A percentile compares a stretch with the other conserved stretches of the same genome.
Evolutionary conservation across 1,284 basidiomycete genomes (phyloP).

Genomic region (Somion occarium): DNA sequence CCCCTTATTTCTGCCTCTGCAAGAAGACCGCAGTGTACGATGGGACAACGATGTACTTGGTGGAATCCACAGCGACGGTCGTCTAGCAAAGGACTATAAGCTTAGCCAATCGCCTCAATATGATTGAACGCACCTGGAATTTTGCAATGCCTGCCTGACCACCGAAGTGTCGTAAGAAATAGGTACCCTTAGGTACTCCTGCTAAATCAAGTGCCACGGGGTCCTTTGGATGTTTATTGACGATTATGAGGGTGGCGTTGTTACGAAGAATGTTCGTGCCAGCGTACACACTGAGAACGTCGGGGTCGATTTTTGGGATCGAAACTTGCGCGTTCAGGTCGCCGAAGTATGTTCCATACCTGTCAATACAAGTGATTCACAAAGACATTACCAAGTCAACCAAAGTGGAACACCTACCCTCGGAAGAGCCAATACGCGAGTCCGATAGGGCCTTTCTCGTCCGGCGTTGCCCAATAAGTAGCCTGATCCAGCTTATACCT

Average conservation of each 20-base stretch:
- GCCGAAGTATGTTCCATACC: conserved; percentile 42
- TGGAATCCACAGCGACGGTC: conserved; percentile 30
- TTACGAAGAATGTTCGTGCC: conserved; percentile 30
- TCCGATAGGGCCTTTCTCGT: conserved; percentile 38
- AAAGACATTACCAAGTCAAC: not conserved
- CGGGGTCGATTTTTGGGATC: conserved; percentile 32
- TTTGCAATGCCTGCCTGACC: conserved; percentile 44
- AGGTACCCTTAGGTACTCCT: conserved; percentile 38
- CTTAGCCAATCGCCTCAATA: not conserved
- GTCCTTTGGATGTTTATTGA: conserved; percentile 40
- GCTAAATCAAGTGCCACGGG: conserved; percentile 36
- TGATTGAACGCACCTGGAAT: conserved; percentile 36
- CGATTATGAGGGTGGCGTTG: conserved; percentile 37
- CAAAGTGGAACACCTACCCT: conserved; percentile 38
- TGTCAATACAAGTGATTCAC: conserved; percentile 12
- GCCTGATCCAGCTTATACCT: conserved; percentile 41
- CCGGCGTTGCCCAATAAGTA: conserved; percentile 42
- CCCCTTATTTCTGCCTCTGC: conserved; percentile 15
- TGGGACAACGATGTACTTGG: conserved; percentile 39
- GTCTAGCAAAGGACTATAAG: conserved; percentile 25
- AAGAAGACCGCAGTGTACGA: conserved; percentile 44
- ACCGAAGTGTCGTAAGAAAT: conserved; percentile 48
- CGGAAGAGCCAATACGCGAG: conserved; percentile 49
- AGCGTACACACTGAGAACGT: conserved; percentile 41
- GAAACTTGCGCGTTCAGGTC: conserved; percentile 38